Evolutionary conservation across 148 eudicot genomes (phyloP).

Genomic region (Vaccinium macrocarpon): DNA sequence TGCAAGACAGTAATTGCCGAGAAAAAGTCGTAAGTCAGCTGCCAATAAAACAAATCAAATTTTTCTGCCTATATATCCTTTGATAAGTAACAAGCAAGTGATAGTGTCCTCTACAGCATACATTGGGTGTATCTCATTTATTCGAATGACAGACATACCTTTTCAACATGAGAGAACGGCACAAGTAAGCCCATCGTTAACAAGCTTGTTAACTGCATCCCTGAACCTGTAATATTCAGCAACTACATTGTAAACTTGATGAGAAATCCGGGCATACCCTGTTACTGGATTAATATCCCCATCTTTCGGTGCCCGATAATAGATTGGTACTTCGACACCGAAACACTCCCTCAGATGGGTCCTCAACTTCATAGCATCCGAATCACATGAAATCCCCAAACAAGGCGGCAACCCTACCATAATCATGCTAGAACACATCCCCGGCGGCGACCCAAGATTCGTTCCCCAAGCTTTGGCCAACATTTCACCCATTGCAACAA

Average conservation of each 20-base stretch:
- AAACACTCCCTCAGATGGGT: constrained; percentile 64
- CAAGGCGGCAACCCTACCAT: constrained; percentile 81
- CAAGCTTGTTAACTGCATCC: constrained; percentile 77
- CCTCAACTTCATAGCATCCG: constrained; percentile 64
- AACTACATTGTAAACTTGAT: constrained; percentile 72
- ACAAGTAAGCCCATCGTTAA: constrained; percentile 62
- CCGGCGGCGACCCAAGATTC: constrained; percentile 62
- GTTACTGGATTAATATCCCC: constrained; percentile 59
- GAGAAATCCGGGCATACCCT: constrained; percentile 91
- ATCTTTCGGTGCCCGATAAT: constrained; percentile 58
- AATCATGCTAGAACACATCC: constrained; percentile 81
- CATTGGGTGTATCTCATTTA: background rate
- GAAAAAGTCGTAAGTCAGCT: background rate
- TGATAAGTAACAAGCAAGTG: background rate
- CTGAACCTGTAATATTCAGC: constrained; percentile 71
- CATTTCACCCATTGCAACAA: constrained; percentile 82
- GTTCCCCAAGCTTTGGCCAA: constrained; percentile 79
- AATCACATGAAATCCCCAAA: constrained; percentile 59
- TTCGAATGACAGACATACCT: constrained; percentile 34
- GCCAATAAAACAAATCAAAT: background rate
- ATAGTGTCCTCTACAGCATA: background rate
- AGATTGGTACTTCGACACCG: constrained; percentile 80
- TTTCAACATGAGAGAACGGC: constrained; percentile 36
- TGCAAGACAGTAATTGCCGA: background rate
- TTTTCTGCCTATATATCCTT: background rate